Evolutionary conservation across 805 yeast genomes (phyloP).

Genomic region (Saccharomyces jurei): DNA sequence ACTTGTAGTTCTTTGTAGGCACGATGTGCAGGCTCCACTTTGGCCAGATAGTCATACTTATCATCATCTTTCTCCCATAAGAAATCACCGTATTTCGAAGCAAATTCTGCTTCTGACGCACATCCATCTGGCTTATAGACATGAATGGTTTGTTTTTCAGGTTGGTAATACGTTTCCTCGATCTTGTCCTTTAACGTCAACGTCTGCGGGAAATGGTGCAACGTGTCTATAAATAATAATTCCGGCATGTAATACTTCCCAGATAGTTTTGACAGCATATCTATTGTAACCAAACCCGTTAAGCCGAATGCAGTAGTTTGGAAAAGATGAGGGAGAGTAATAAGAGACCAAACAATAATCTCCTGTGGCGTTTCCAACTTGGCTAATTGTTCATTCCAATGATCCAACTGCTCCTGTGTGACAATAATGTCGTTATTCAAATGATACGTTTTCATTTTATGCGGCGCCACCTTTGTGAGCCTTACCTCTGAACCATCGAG

Average conservation of each 20-base stretch:
- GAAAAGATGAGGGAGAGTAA: constrained; percentile 73
- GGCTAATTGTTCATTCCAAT: constrained; percentile 57
- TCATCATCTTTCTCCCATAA: constrained; percentile 81
- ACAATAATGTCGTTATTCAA: constrained; percentile 32
- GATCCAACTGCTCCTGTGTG: constrained; percentile 49
- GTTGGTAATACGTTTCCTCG: constrained; percentile 41
- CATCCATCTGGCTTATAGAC: constrained; percentile 60
- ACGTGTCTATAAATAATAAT: constrained; percentile 78
- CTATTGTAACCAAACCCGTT: constrained; percentile 82
- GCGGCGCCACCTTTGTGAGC: neutral
- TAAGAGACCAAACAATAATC: constrained; percentile 70
- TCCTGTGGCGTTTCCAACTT: constrained; percentile 51
- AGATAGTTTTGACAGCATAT: constrained; percentile 57
- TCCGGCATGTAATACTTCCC: constrained; percentile 36
- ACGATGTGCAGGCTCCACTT: constrained; percentile 86
- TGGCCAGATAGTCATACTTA: constrained; percentile 75
- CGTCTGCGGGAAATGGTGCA: constrained; percentile 94
- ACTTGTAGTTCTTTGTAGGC: constrained; percentile 69
- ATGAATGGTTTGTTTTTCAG: constrained; percentile 38
- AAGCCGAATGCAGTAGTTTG: constrained; percentile 96
- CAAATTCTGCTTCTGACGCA: constrained; percentile 54
- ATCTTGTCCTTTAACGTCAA: constrained; percentile 59
- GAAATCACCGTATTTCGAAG: constrained; percentile 57
- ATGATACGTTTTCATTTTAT: constrained; percentile 5
- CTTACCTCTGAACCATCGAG: neutral